Base-by-base conservation (phyloP, 2,329 filamentous ascomycete species). In the Neoscytalidium dimidiatum region DNA sequence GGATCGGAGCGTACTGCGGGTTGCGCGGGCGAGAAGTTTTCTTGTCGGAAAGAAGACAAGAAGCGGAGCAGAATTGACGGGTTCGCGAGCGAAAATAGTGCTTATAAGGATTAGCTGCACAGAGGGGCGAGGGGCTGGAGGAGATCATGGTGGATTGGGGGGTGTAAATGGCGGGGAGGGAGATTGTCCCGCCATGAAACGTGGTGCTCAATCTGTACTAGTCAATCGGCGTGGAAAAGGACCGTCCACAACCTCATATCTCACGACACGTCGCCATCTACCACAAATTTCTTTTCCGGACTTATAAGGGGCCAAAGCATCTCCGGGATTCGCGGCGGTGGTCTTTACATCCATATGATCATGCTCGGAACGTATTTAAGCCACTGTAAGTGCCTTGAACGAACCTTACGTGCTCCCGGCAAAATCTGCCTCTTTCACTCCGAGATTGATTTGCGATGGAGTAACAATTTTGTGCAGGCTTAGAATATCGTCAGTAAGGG, bases 1-100 rank as follows among this genome's bases (percentile, higher is more conserved):
- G 77, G 66, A 79, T 72, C 28, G 75, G 75, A 29, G 71, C 78
- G 68, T 77, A 81, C 60, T 62, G 80, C 67, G 44, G 68, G 64
- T 60, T 73, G 73, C 76, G 66, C 67, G 48, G 51, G 23, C 57
- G 56, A 33, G 41, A 52, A 9, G n/a, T 52, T 28, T 41, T 41
- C 63, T 63, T 65, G 66, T 64, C 68, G 66, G 41, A 60, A 33
- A 43, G 67, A 57, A 29, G 62, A 64, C 66, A 62, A 29, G 65
- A 60, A 41, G 71, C 71, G 56, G 70, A 68, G 66, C 65, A 68
- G 66, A 77, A 74, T 56, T 57, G 67, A 67, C 74, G 72, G 64
- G 62, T 44, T 29, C 35, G 52, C 53, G 61, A 66, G 62, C 28
- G 51, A 61, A 44, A 38, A 21, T 28, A 43, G 56, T n/a, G 44